Base-by-base conservation (phyloP, 2,329 filamentous ascomycete genomes). In the Xylaria sp. region DNA sequence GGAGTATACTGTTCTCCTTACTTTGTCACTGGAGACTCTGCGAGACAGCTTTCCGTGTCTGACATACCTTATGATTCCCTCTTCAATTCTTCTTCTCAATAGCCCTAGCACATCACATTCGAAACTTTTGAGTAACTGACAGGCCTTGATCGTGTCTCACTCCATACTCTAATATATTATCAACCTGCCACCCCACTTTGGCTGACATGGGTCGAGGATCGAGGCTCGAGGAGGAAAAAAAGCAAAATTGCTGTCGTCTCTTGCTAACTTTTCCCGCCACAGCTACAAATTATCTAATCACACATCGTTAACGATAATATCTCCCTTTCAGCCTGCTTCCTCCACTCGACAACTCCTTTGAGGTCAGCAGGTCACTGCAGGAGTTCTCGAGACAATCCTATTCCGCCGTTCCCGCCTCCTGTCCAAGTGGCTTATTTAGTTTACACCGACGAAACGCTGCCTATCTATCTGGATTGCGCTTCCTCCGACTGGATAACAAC, bases 361-460 rank as follows among this genome's bases (percentile, higher is more conserved):
- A 91, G 89, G 90, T 90, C 91, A 93, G 91, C 91, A 87, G 90
- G 91, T 84, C 87, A 87, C 91, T 93, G 91, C 91, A 93, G 91
- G 90, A 92, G 88, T 77, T 77, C 72, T 75, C 72, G 73, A 75
- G 73, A 74, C 66, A 72, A 66, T 82, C 75, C 74, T 74, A 73
- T 78, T 82, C 79, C 80, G 77, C 79, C 76, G 73, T 74, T 73
- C 74, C 73, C 74, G 75, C 72, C 63, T 74, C 73, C 66, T 72
- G 69, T 72, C 25, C 23, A 50, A 58, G 25, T 59, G 50, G 25
- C 40, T 16, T 3, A 18, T 53, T 47, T 35, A 47, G 21, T 32
- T 29, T 54, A 60, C 25, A 23, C 10, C 16, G 29, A 53, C 61
- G 25, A 50, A 62, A 25, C 68, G 53, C 50, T 25, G n/a, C 25